Evolutionary conservation across 345 rosid species (phyloP), one percentile per base, ranked within the genome.

Genomic region (Microcos paniculata): DNA sequence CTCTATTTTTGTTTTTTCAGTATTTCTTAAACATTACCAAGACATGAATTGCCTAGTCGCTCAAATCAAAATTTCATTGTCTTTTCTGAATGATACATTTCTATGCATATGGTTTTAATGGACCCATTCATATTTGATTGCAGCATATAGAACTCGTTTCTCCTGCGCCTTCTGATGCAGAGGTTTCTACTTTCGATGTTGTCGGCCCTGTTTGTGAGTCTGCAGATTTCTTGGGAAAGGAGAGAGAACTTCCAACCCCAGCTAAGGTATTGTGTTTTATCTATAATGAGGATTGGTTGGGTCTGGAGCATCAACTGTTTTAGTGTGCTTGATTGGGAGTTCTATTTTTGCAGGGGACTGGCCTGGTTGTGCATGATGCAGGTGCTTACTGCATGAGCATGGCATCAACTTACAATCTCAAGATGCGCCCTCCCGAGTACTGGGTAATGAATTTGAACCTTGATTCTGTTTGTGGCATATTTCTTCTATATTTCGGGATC

Each of bases 331-430:
- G 42, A 86, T 12, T 28, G 28, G 62, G 75, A 80, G 31, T 79
- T 76, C 19, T 5, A 49, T 30, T 62, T 71, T 76, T 80, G 76
- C 88, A 96, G 98, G 98, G 99, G 83, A 81, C 88, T 26, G 98
- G 97, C 71, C 90, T 96, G 43, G 97, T 94, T 63, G 99, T 96
- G 78, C 98, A 92, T 62, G 99, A 96, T 75, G 99, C 98, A 4
- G 99, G 99, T 57, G 99, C 98, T 35, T 96, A 96, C 78, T 94
- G 99, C 90, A 96, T 96, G 99, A 96, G 99, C 84, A 96, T 96
- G 99, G 98, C 99, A 48, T 96, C 99, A 2, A 92, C 98, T 56
- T 96, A 96, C 92, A 96, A 96, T 81, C 94, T 96, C 79, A 96
- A 96, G 88, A 93, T 96, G 98, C 98, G 98, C 26, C 99, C 98